A percentile compares a stretch with the other conserved stretches of the same genome.
Evolutionary conservation across 768 basidiomycete genomes (phyloP).

Genomic region (Fomitopsis serialis): DNA sequence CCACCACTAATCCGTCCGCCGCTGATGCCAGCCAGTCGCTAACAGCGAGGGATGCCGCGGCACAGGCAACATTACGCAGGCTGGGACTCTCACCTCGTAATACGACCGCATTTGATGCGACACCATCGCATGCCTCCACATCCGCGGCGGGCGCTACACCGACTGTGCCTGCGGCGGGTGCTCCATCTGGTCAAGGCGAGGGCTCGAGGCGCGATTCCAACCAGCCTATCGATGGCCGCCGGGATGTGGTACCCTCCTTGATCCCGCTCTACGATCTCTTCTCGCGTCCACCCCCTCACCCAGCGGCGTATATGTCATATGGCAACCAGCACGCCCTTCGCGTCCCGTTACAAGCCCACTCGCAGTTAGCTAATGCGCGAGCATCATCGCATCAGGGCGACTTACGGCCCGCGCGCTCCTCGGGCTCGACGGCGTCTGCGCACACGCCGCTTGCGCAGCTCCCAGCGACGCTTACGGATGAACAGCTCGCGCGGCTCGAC

Average conservation of each 20-base stretch:
- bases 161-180: slow-evolving; percentile 8
- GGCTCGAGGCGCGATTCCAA: not conserved
- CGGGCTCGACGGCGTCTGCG: slow-evolving; percentile 5
- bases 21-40: slow-evolving; percentile 14
- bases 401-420: slow-evolving; percentile 1
- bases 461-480: slow-evolving; percentile 47
- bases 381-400: not conserved
- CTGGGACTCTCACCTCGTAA: slow-evolving; percentile 18
- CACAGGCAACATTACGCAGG: slow-evolving; percentile 61
- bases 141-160: slow-evolving; percentile 2
- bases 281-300: slow-evolving; percentile 4
- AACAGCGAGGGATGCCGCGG: slow-evolving; percentile 51
- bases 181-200: not conserved
- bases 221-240: slow-evolving; percentile 6
- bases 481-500: slow-evolving; percentile 64
- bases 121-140: not conserved
- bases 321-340: not conserved
- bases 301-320: slow-evolving; percentile 1
- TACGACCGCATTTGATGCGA: slow-evolving; percentile 6
- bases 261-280: slow-evolving; percentile 39
- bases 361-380: not conserved
- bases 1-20: slow-evolving; percentile 12
- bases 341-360: not conserved
- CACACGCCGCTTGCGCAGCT: slow-evolving; percentile 23
- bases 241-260: slow-evolving; percentile 23